Percentiles rank a stretch among this genome's conserved stretches.
Conservation (phyloP, 1,139 yeast species). For the Trichomonascaceae sp. region DNA sequence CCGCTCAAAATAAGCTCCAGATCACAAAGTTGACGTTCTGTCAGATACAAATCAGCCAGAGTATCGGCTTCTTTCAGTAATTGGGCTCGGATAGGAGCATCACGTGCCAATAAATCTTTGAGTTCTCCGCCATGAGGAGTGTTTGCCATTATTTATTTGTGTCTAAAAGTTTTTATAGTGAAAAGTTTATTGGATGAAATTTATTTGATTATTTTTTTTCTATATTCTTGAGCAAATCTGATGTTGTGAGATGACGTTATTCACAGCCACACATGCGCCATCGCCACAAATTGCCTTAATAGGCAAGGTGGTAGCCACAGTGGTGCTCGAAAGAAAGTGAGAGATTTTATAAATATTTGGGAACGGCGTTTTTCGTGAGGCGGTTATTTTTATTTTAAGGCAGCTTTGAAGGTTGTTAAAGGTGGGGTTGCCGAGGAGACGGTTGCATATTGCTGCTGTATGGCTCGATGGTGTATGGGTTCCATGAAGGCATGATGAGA, state of each 20-base stretch:
- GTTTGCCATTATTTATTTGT: conserved; percentile 47
- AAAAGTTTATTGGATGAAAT: neutral
- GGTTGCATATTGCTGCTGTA: too few relatives aligned
- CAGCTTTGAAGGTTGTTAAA: too few relatives aligned
- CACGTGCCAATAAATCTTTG: conserved; percentile 81
- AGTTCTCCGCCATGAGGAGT: conserved; percentile 88
- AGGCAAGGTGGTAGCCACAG: neutral
- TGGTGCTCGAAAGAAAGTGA: neutral
- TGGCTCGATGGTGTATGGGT: too few relatives aligned
- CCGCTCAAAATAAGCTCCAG: conserved; percentile 87
- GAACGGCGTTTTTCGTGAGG: too few relatives aligned
- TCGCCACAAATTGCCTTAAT: neutral
- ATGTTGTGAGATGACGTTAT: conserved; percentile 9
- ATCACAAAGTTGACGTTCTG: conserved; percentile 90
- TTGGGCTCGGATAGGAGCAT: conserved; percentile 51
- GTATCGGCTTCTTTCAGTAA: conserved; percentile 54
- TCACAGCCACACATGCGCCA: conserved; percentile 10
- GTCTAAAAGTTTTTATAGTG: neutral
- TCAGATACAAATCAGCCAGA: conserved; percentile 52
- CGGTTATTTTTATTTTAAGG: too few relatives aligned
- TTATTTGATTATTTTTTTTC: neutral
- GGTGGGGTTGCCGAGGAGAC: too few relatives aligned
- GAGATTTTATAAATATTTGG: too few relatives aligned
- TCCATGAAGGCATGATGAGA: too few relatives aligned
- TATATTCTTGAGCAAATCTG: neutral